A percentile compares a stretch with the other conserved stretches of the same genome.
These are phyloP conservation scores for Fusarium albosuccineum DNA, from an alignment of 2,329 filamentous ascomycete species.

Conservation along the genomic window DNA sequence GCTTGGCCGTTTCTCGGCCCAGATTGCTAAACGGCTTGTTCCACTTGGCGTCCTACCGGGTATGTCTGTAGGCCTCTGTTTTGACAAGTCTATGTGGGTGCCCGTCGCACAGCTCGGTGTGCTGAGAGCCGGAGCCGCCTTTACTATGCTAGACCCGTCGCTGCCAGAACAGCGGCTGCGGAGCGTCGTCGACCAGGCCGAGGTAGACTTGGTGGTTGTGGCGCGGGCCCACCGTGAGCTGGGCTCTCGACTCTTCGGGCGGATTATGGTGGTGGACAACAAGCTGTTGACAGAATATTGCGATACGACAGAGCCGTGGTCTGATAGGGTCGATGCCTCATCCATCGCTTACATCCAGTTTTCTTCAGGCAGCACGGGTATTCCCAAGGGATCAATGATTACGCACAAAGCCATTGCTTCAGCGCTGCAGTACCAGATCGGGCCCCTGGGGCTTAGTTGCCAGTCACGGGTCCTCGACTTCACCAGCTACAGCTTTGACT, in stretches of 20 bases:
- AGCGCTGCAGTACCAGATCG: not conserved
- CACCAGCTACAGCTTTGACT: slow-evolving; percentile 34
- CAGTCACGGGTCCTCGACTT: slow-evolving; percentile 16
- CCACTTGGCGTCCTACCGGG: not conserved
- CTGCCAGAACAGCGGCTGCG: not conserved
- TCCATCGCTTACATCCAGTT: slow-evolving; percentile 39
- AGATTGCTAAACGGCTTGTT: not conserved
- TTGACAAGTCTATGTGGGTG: slow-evolving; percentile 29
- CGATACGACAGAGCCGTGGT: no score
- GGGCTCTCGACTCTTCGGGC: not conserved
- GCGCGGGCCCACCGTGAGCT: no score
- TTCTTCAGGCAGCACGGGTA: slow-evolving; percentile 46
- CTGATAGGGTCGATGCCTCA: no score
- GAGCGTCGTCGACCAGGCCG: not conserved
- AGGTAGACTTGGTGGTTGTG: not conserved
- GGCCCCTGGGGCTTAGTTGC: not conserved
- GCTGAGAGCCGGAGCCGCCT: not conserved
- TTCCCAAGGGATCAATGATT: slow-evolving; percentile 42
- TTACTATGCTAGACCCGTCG: slow-evolving; percentile 3
- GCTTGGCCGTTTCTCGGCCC: not conserved
- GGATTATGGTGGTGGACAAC: not conserved
- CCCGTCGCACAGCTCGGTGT: slow-evolving; percentile 17
- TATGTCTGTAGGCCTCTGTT: not conserved
- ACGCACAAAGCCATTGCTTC: slow-evolving; percentile 25
- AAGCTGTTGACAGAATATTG: not conserved